Percentiles rank a stretch among this genome's conserved stretches.
Conservation (phyloP, 2,329 filamentous ascomycete species). For the Fusarium virguliforme region DNA sequence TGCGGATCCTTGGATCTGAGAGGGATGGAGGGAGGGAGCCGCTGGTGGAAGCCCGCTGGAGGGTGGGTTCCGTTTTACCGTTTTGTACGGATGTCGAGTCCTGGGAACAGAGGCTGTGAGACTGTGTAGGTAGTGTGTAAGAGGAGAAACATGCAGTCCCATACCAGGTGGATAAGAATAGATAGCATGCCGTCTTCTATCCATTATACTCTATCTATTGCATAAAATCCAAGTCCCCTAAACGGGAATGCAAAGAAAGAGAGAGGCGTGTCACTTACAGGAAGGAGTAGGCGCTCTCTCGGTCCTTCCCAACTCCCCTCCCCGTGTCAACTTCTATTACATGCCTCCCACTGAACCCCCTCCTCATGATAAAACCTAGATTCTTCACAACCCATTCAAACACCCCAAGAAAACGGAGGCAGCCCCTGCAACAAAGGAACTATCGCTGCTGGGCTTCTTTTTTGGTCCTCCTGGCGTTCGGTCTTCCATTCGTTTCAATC, state of each 20-base stretch:
- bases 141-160: not conserved
- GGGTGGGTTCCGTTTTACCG: conserved; percentile 30
- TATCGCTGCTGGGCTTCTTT: conserved; percentile 18
- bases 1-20: conserved; percentile 1
- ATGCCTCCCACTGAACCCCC: conserved; percentile 6
- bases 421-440: conserved; percentile 11
- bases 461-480: conserved; percentile 19
- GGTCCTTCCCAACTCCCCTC: conserved; percentile 1
- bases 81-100: conserved; percentile 18
- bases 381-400: conserved; percentile 12
- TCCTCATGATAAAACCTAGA: conserved; percentile 21
- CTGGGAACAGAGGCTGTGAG: not conserved
- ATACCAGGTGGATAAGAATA: not conserved
- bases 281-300: conserved; percentile 4
- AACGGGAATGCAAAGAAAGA: conserved; percentile 1
- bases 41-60: conserved; percentile 10
- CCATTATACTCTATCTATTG: not conserved
- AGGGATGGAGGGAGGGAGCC: conserved; percentile 10
- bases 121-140: not conserved
- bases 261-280: not conserved
- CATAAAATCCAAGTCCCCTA: not conserved
- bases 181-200: not conserved
- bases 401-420: conserved; percentile 12
- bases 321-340: conserved; percentile 1
- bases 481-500: conserved; percentile 16